Base-by-base conservation (phyloP, 805 yeast species). In the Wickerhamomyces bisporus region DNA sequence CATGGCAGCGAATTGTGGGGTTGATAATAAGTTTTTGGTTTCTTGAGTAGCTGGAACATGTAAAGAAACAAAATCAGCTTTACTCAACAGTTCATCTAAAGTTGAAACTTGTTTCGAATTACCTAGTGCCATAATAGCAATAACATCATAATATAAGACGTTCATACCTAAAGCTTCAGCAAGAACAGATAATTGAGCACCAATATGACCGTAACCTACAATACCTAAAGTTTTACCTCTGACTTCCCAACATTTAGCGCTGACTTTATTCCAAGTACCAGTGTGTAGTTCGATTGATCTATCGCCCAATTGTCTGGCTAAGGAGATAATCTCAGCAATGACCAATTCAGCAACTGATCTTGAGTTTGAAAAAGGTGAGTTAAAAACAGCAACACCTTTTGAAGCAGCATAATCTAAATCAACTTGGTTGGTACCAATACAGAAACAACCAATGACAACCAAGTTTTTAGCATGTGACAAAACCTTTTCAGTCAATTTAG, bases 121-220 rank as follows among this genome's bases (percentile, higher is more conserved):
- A 70, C 98, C 98, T 61, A 93, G 72, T 20, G 96, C 74, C 98
- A 93, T 93, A 62, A 93, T 87, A 76, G 89, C 88, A 39, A 75
- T 59, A 29, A 86, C 84, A 64, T 93, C 98, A 64, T 88, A 87
- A 72, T 91, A 93, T 45, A 91, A 68, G 38, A 93, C 97, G 52
- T 84, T 85, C 96, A 93, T 82, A 68, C 98, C 98, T 80, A 93
- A 79, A 32, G 97, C 78, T 73, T 93, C 98, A 35, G 98, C 98
- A 53, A 93, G 70, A 10, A 93, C 98, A 8, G 96, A 85, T 61
- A 93, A 79, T 70, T 93, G 98, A 35, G 98, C 70, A 54, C 98
- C 98, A 68, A 93, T 93, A 65, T 93, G 98, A 55, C 98, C 98
- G 58, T 93, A 93, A 52, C 98, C 98, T 28, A 93, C 74, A 57